Conservation (phyloP, 768 basidiomycete species). For the Baorangia bicolor region DNA sequence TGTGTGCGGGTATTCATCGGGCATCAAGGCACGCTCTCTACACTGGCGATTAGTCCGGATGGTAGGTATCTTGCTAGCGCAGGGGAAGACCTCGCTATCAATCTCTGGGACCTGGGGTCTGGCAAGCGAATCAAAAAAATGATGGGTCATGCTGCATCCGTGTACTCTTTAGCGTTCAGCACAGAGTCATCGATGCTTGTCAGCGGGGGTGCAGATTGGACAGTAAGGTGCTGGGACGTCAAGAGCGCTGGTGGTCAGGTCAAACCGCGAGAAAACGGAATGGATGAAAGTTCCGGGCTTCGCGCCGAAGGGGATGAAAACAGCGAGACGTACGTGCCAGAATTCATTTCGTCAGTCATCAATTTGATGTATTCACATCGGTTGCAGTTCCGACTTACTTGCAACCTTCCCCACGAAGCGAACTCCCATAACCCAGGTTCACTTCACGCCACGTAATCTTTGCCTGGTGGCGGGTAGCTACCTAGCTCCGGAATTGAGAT, state of each 20-base stretch:
- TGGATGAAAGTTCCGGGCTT: slow-evolving; percentile 32
- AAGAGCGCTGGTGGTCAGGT: slow-evolving; percentile 69
- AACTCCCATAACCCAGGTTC: slow-evolving; percentile 88
- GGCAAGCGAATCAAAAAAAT: slow-evolving; percentile 95
- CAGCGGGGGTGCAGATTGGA: slow-evolving; percentile 92
- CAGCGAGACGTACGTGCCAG: slow-evolving; percentile 65
- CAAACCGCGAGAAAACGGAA: slow-evolving; percentile 60
- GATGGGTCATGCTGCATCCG: slow-evolving; percentile 86
- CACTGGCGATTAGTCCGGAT: slow-evolving; percentile 89
- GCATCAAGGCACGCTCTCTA: slow-evolving; percentile 85
- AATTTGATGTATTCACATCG: slow-evolving; percentile 1
- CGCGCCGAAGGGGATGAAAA: slow-evolving; percentile 49
- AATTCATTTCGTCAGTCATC: neutral
- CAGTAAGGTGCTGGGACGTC: slow-evolving; percentile 98
- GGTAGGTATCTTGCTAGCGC: slow-evolving; percentile 92
- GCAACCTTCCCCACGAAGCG: slow-evolving; percentile 94
- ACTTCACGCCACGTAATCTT: slow-evolving; percentile 93
- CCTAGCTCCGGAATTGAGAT: slow-evolving; percentile 58
- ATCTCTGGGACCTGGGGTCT: slow-evolving; percentile 96
- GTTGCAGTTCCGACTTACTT: slow-evolving; percentile 72
- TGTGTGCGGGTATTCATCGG: slow-evolving; percentile 96
- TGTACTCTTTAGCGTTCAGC: slow-evolving; percentile 90
- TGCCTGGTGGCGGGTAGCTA: slow-evolving; percentile 84
- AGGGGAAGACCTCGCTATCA: slow-evolving; percentile 90
- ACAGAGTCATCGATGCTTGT: slow-evolving; percentile 89